Conservation (phyloP, 768 basidiomycete species). For the Suillus ampliporus region DNA sequence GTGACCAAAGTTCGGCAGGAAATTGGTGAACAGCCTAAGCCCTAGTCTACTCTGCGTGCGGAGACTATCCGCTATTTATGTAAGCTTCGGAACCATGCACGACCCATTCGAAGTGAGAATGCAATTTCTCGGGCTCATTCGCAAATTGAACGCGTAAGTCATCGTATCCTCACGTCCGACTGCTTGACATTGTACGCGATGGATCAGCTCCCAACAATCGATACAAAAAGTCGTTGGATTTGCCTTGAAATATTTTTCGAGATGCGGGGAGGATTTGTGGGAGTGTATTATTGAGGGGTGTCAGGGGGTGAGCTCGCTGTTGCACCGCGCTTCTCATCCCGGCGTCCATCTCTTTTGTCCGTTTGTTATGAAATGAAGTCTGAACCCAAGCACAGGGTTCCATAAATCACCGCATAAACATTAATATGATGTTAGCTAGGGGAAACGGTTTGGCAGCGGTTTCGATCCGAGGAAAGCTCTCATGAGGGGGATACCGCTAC, state of each 20-base stretch:
- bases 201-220: slow-evolving; percentile 75
- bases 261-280: slow-evolving; percentile 92
- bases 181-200: background rate
- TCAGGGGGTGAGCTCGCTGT: slow-evolving; percentile 62
- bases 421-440: no score
- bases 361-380: background rate
- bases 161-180: background rate
- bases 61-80: no score
- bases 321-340: slow-evolving; percentile 5
- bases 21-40: no score
- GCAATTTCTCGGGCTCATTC: slow-evolving; percentile 68
- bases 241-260: slow-evolving; percentile 82
- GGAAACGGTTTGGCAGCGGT: no score
- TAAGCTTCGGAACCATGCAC: no score
- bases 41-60: no score
- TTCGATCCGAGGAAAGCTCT: no score
- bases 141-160: slow-evolving; percentile 66
- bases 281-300: slow-evolving; percentile 92
- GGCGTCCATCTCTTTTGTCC: background rate
- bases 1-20: no score
- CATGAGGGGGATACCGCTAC: no score
- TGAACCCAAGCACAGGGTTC: slow-evolving; percentile 58
- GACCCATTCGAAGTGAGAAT: slow-evolving; percentile 38
- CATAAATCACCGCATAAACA: slow-evolving; percentile 91
- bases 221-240: slow-evolving; percentile 88